phyloP scores from a whole-genome alignment of 139 green algal genomes.

The Astrephomene gubernaculifera region DNA sequence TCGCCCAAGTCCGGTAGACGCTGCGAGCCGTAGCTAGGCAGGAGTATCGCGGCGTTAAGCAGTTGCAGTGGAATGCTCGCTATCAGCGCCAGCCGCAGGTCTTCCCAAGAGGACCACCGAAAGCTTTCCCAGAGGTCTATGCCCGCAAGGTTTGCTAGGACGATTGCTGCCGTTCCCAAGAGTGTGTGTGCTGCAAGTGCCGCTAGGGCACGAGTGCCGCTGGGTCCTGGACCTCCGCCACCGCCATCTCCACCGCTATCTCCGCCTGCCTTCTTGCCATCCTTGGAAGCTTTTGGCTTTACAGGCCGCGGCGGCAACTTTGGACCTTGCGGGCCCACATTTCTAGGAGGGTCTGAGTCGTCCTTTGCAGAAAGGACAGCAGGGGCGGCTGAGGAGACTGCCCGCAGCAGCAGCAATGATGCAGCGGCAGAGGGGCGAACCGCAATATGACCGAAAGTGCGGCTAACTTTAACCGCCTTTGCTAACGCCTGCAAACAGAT shows the following conservation, averaged over 20 bases:
- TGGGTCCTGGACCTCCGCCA: not conserved
- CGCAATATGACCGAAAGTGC: too few relatives aligned
- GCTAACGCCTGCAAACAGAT: too few relatives aligned
- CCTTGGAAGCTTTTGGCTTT: not conserved
- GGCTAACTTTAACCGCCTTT: too few relatives aligned
- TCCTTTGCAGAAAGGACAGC: not conserved
- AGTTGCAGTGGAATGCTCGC: conserved; percentile 22
- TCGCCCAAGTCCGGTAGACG: not conserved
- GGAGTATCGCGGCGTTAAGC: conserved; percentile 34
- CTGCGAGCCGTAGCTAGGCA: conserved; percentile 29
- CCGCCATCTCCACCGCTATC: not conserved
- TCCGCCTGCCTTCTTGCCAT: not conserved
- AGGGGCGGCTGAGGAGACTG: not conserved
- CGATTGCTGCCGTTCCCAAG: not conserved
- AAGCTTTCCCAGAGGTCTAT: conserved; percentile 11
- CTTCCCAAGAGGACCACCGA: not conserved
- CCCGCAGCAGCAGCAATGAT: too few relatives aligned
- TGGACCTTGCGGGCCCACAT: not conserved
- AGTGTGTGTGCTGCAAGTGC: not conserved
- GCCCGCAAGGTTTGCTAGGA: not conserved
- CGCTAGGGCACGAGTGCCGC: not conserved
- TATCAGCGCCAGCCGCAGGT: not conserved
- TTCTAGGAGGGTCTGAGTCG: not conserved
- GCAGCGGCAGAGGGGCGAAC: too few relatives aligned
- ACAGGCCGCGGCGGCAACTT: conserved; percentile 7